A percentile compares a stretch with the other conserved stretches of the same genome.
Conservation (phyloP, 495 filamentous ascomycete genomes). For the Xylona heveae region DNA sequence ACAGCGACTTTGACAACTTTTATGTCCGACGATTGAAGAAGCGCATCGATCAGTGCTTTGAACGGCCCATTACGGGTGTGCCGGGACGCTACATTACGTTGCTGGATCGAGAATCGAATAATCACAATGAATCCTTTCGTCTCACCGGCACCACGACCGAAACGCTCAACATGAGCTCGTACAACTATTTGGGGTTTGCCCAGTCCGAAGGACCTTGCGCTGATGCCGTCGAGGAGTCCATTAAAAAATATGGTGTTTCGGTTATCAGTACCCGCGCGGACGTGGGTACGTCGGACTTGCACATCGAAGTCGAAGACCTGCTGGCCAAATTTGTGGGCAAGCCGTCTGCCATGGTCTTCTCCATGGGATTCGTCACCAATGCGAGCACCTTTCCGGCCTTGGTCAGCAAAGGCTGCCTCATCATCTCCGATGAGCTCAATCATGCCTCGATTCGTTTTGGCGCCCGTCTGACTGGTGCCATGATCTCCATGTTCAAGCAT, state of each 20-base stretch:
- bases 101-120: slow-evolving; percentile 66
- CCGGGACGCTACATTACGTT: slow-evolving; percentile 86
- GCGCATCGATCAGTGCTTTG: slow-evolving; percentile 92
- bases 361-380: slow-evolving; percentile 96
- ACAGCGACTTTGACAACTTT: slow-evolving; percentile 97
- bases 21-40: slow-evolving; percentile 83
- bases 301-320: slow-evolving; percentile 69
- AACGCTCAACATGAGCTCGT: slow-evolving; percentile 94
- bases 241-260: slow-evolving; percentile 67
- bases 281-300: slow-evolving; percentile 69
- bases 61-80: slow-evolving; percentile 76
- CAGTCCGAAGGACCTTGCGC: slow-evolving; percentile 96
- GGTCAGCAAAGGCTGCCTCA: slow-evolving; percentile 73
- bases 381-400: slow-evolving; percentile 75
- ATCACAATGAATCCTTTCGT: slow-evolving; percentile 75
- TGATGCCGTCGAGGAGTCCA: slow-evolving; percentile 69
- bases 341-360: slow-evolving; percentile 85
- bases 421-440: slow-evolving; percentile 94
- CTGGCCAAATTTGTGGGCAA: slow-evolving; percentile 87
- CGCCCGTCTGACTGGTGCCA: slow-evolving; percentile 78
- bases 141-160: slow-evolving; percentile 82
- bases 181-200: slow-evolving; percentile 97
- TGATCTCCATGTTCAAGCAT: slow-evolving; percentile 91
- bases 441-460: slow-evolving; percentile 94
- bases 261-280: slow-evolving; percentile 64